Conservation (phyloP, 139 green algal genomes). For the Trebouxia sp. region DNA sequence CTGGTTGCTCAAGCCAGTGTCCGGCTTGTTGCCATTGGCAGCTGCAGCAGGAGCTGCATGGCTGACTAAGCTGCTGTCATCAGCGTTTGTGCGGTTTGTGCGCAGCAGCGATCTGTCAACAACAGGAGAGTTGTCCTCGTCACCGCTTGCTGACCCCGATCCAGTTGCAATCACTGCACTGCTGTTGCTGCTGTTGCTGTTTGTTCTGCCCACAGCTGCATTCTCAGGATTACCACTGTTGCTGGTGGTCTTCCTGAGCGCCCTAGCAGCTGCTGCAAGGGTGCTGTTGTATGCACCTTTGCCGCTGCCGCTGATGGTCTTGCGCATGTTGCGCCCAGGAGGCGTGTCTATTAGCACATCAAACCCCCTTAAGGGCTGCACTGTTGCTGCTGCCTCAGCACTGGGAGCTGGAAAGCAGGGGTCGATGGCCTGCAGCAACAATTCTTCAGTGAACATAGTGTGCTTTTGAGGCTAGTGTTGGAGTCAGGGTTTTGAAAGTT, state of each 20-base stretch:
- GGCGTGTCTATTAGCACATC: conserved; percentile 18
- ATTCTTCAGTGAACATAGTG: no score
- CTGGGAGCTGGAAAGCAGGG: conserved; percentile 24
- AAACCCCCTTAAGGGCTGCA: conserved; percentile 14
- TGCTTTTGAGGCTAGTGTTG: no score
- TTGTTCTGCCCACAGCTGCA: neutral
- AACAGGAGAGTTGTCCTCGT: neutral
- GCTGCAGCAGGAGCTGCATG: neutral
- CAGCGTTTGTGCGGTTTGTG: neutral
- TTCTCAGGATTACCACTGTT: neutral
- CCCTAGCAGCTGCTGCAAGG: conserved; percentile 8
- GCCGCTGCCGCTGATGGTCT: conserved; percentile 7
- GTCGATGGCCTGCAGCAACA: conserved; percentile 16
- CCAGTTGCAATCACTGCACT: neutral
- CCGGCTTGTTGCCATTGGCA: neutral
- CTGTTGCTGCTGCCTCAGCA: neutral
- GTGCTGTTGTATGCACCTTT: conserved; percentile 22
- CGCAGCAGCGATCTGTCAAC: neutral
- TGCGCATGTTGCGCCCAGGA: conserved; percentile 23
- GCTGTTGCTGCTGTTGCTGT: conserved; percentile 14
- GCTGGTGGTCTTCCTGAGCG: conserved; percentile 1
- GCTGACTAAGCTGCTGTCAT: neutral
- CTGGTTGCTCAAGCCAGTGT: neutral
- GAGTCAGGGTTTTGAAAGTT: no score
- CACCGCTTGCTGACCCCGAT: neutral